Base-by-base conservation (phyloP, 352 stramenopile species). In the Thraustochytrium sp. region DNA sequence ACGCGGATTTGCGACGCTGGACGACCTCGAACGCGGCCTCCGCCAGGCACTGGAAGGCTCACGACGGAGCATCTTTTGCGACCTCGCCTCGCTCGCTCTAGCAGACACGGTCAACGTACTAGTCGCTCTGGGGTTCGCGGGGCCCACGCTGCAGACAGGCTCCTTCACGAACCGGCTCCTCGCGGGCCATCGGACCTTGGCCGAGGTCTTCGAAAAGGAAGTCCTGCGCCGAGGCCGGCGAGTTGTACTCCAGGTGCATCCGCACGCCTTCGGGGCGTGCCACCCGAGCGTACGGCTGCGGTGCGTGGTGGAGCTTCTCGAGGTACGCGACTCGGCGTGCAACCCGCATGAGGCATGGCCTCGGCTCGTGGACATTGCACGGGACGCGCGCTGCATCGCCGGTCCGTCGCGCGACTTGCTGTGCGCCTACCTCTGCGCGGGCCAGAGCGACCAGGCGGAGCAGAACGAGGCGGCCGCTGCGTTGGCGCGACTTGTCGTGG, bases 91-190 rank as follows among this genome's bases (percentile, higher is more conserved):
- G 65, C 65, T 77, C 11, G 68, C 65, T 38, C 65, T 16, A 11
- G 65, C 65, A 75, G 48, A 77, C 65, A 77, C 65, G 8, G 65
- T 77, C 11, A 77, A 72, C 26, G 65, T 77, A 5, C 46, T 77
- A 9, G 8, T 77, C 4, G 5, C 64, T 1, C 42, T 77, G 38
- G 65, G 65, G 21, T 26, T 77, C 26, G 65, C 13, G 13, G 65
- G 26, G 26, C 64, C 40, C 11, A 64, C 68, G 1, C 65, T 64
- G 1, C 23, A 40, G 1, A 31, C 26, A 38, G 46, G 9, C 34
- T 26, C 37, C 26, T 62, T 76, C 11, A 53, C n/a, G 42, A 77
- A 29, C 26, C 65, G 65, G 23, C 34, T 77, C 13, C 65, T 23
- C 21, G 26, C 65, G n/a, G n/a, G n/a, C 40, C 68, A 61, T 75